Base-by-base conservation (phyloP, 345 rosid species). In the Brassica carinata region DNA sequence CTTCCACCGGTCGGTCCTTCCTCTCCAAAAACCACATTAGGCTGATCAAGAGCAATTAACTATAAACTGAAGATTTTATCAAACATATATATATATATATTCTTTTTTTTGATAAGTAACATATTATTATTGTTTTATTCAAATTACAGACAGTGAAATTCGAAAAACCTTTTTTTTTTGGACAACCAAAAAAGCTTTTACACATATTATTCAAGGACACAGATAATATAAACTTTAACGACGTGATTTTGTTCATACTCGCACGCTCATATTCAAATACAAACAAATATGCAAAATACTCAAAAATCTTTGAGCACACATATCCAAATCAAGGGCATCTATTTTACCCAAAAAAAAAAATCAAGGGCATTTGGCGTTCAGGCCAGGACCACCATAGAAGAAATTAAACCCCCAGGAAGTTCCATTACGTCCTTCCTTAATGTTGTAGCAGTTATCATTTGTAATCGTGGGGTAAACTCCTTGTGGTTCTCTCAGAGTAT, bases 1-100 rank as follows among this genome's bases (percentile, higher is more conserved):
- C 80, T 90, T 91, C 3, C 2, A 62, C 94, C 97, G 0, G 94
- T 90, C 1, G 98, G 97, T 67, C 98, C 95, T 68, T 94, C 92
- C 82, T 94, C 86, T 7, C 95, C 92, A 1, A 84, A 71, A 14
- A 87, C 79, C 77, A 90, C 92, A 30, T 79, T 79, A 10, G 97
- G 96, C 65, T 88, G 43, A 38, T 38, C 2, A 38, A 38, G 43
- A 38, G 10, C 43, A 38, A 38, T 8, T 38, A 38, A 38, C 43
- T 38, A 38, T 38, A 38, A 38, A 38, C 43, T n/a, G n/a, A n/a
- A n/a, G n/a, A n/a, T n/a, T n/a, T n/a, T n/a, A n/a, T n/a, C n/a
- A n/a, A n/a, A n/a, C n/a, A n/a, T n/a, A n/a, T n/a, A n/a, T n/a
- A n/a, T n/a, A n/a, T n/a, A n/a, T n/a, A n/a, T n/a, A 29, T 29